Base-by-base conservation (phyloP, 2,329 filamentous ascomycete species). In the Venturia asperata region DNA sequence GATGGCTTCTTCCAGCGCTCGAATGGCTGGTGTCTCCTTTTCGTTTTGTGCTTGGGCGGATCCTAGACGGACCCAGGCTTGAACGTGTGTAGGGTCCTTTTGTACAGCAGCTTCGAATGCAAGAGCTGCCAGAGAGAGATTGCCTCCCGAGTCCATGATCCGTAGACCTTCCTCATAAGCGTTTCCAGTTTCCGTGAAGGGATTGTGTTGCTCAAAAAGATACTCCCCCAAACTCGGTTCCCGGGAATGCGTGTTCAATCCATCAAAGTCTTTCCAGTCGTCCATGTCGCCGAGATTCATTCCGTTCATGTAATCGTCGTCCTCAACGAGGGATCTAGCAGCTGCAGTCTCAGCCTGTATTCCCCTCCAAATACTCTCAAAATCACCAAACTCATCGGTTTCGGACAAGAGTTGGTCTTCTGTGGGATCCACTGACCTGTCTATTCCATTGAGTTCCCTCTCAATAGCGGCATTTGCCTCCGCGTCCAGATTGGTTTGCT, bases 41-140 rank as follows among this genome's bases (percentile, higher is more conserved):
- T 99, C 94, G 76, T 99, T 99, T 76, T 99, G 94, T 24, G 94
- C 94, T 78, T 99, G 94, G 21, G 92, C 90, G 64, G 89, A 88
- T 64, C 94, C 94, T 41, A 99, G 85, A 71, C 92, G 88, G 11
- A 92, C 91, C 94, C 94, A 99, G 2, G 94, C 94, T 64, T 96
- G 90, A 45, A 93, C 86, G 74, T 97, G 93, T 64, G 88, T 82
- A 0, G 91, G 85, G 68, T 96, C 87, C 77, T 93, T 92, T 76
- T 97, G 92, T 5, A 93, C 91, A 1, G 94, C 94, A 21, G 94
- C 92, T 78, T 99, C 94, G 71, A 99, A 99, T 0, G 94, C 94
- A 61, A 99, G 81, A 0, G 94, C 92, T 7, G 94, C 94, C 24
- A 99, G 81, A 0, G 92, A 97, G 10, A 99, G 83, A 74, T 97